phyloP scores from a whole-genome alignment of 129 eudicot genomes.

The Lonicera japonica region DNA sequence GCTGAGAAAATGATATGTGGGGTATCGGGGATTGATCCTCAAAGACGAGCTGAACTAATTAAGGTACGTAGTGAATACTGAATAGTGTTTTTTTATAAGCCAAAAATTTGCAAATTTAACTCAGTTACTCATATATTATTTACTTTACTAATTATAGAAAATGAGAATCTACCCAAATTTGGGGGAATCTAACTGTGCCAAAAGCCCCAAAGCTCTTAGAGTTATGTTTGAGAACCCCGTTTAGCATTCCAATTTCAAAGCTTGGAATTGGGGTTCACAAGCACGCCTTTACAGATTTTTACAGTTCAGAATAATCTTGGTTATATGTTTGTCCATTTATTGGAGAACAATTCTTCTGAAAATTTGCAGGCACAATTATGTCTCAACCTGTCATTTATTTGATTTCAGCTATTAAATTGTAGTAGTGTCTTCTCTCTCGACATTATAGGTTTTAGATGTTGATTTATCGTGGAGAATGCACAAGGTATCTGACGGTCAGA shows the following conservation, averaged over 20 bases:
- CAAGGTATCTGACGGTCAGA: constrained; percentile 91
- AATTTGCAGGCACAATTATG: neutral
- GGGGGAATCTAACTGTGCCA: too few relatives aligned
- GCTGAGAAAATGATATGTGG: constrained; percentile 96
- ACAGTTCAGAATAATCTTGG: neutral
- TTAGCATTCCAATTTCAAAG: too few relatives aligned
- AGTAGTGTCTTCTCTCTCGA: constrained; percentile 1
- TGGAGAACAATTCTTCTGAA: too few relatives aligned
- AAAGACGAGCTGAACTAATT: constrained; percentile 74
- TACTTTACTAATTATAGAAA: too few relatives aligned
- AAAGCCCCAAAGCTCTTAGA: too few relatives aligned
- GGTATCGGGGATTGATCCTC: constrained; percentile 69
- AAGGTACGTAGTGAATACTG: constrained; percentile 33
- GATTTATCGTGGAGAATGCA: constrained; percentile 96
- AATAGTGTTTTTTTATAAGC: too few relatives aligned
- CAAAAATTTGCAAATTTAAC: too few relatives aligned
- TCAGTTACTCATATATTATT: too few relatives aligned
- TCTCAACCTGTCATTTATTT: neutral
- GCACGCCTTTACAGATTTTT: too few relatives aligned
- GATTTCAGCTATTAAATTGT: constrained; percentile 1
- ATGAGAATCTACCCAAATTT: too few relatives aligned
- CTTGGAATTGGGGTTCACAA: too few relatives aligned
- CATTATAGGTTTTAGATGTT: constrained; percentile 65
- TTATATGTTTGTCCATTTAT: neutral
- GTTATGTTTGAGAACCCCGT: too few relatives aligned